These are phyloP conservation scores for Naganishia randhawae DNA, from an alignment of 768 basidiomycete species.

Conservation along the genomic window DNA sequence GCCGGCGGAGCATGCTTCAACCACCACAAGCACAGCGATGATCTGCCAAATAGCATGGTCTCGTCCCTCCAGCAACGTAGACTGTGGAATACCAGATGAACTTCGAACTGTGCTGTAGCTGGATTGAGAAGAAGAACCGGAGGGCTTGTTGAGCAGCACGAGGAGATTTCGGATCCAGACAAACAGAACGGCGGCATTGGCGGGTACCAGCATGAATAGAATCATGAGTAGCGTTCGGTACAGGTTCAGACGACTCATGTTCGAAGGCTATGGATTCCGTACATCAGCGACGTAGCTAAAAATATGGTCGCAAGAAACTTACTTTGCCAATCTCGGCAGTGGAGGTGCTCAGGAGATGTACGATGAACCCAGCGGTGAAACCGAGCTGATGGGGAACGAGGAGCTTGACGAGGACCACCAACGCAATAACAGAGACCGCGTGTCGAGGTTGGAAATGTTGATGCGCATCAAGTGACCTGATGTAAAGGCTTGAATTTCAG, in stretches of 20 bases:
- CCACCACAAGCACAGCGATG: not conserved
- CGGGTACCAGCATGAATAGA: conserved; percentile 15
- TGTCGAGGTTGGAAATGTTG: conserved; percentile 46
- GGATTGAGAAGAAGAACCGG: not conserved
- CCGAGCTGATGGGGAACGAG: conserved; percentile 90
- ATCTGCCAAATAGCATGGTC: conserved; percentile 18
- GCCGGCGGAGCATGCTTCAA: conserved; percentile 12
- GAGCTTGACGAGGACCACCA: conserved; percentile 65
- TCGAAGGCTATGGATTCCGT: not conserved
- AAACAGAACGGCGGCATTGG: conserved; percentile 16
- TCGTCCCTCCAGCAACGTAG: not conserved
- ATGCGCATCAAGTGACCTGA: conserved; percentile 12
- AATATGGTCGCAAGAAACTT: not conserved
- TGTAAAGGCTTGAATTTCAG: not conserved
- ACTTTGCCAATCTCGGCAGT: not conserved
- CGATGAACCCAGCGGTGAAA: conserved; percentile 76
- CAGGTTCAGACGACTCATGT: not conserved
- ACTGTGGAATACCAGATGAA: not conserved
- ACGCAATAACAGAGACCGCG: conserved; percentile 60
- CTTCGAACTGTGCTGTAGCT: not conserved
- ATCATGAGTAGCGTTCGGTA: conserved; percentile 14
- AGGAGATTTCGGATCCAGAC: conserved; percentile 22
- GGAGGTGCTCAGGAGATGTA: conserved; percentile 54
- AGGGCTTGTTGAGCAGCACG: conserved; percentile 2
- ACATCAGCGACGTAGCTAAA: not conserved